phyloP scores from a whole-genome alignment of 2,329 filamentous ascomycete species.

The Cladophialophora bantiana region DNA sequence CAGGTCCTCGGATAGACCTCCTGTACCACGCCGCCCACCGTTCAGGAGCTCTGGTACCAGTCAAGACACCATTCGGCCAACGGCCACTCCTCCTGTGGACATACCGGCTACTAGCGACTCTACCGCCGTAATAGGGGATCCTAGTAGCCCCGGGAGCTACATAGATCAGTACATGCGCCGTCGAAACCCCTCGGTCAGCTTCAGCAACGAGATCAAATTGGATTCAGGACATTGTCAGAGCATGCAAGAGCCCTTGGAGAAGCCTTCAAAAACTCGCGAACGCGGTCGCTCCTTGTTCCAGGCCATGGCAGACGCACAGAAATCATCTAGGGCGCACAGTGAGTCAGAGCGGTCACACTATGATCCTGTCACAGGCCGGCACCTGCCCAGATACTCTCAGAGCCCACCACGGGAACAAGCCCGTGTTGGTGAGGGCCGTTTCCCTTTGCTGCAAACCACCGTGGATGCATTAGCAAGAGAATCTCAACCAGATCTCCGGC shows the following conservation, averaged over 20 bases:
- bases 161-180: slow-evolving; percentile 51
- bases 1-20: slow-evolving; percentile 1
- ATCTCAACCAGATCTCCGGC: slow-evolving; percentile 29
- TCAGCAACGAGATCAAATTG: slow-evolving; percentile 51
- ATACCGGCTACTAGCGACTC: slow-evolving; percentile 52
- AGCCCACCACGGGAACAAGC: slow-evolving; percentile 38
- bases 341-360: slow-evolving; percentile 38
- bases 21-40: slow-evolving; percentile 24
- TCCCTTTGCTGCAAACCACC: slow-evolving; percentile 40
- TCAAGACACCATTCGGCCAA: slow-evolving; percentile 40
- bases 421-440: slow-evolving; percentile 39
- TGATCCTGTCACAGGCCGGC: slow-evolving; percentile 39
- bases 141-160: slow-evolving; percentile 35
- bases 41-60: slow-evolving; percentile 31
- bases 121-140: slow-evolving; percentile 37
- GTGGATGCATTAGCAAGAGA: slow-evolving; percentile 41
- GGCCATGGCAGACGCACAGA: slow-evolving; percentile 29
- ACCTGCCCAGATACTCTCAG: slow-evolving; percentile 34
- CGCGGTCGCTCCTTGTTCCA: slow-evolving; percentile 37
- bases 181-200: slow-evolving; percentile 51
- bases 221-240: slow-evolving; percentile 49
- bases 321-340: slow-evolving; percentile 35
- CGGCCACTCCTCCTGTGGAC: slow-evolving; percentile 53
- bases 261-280: slow-evolving; percentile 40
- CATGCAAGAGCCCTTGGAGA: slow-evolving; percentile 50